Base-by-base conservation (phyloP, 2,329 filamentous ascomycete species). In the Ceratocystis smalleyi region DNA sequence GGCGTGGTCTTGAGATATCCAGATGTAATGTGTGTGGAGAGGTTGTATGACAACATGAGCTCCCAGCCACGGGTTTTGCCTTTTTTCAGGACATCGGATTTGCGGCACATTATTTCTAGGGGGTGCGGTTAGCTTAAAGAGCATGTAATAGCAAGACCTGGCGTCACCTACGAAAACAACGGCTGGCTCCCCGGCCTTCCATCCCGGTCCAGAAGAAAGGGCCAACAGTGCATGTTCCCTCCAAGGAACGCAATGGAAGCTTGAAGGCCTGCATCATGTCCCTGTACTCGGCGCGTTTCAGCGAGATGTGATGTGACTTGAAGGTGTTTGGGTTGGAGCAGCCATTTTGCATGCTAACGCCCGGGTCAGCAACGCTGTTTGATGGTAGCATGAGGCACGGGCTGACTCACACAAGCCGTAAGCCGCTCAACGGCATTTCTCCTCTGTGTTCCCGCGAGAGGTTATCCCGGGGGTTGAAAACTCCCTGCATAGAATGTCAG, bases 71-170 rank as follows among this genome's bases (percentile, higher is more conserved):
- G 79, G 17, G 83, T 85, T 69, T 77, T 77, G 67, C 81, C 82
- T 73, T 82, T 84, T 71, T 85, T 85, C 61, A 81, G 80, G 43
- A 85, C 83, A 69, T 85, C 83, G n/a, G 81, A 83, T 72, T 85
- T 85, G 68, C 83, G 80, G 70, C 82, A 83, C 66, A 85, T 77
- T 68, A 85, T 81, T 69, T 85, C 79, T 59, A 24, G 43, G 40
- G 17, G n/a, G 5, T 17, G 43, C 47, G 19, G 22, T 54, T 60
- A 43, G 51, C 19, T 30, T 43, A 45, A 40, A 40, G 51, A 17
- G 49, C 24, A 43, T 8, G 59, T 22, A 27, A 17, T 17, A 24
- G 40, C 5, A 8, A 5, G 17, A 15, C 40, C 17, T 8, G 12
- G 17, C 7, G 12, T 49, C 30, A 72, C 78, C 70, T 75, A 82